Conservation (phyloP, 108 stramenopile genomes). For the Cylindrotheca closterium region DNA sequence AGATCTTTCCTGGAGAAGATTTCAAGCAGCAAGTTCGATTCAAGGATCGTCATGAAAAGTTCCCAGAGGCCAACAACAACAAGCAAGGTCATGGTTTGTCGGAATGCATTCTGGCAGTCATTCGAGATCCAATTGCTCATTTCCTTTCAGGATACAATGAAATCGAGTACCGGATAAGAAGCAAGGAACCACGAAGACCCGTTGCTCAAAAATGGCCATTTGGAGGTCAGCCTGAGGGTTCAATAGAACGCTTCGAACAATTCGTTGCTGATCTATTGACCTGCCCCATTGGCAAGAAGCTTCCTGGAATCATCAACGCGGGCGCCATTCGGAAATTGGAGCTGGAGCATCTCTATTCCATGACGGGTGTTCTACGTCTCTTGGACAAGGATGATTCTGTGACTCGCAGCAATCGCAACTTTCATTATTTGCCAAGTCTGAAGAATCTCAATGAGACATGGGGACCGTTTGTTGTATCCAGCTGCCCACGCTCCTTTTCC, state of each 20-base stretch:
- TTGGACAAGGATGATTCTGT: neutral
- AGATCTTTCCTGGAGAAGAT: no score
- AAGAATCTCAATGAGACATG: slow-evolving; percentile 21
- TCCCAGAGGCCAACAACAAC: no score
- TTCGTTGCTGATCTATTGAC: neutral
- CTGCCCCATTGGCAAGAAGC: slow-evolving; percentile 10
- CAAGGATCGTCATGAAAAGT: no score
- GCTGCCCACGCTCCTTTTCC: slow-evolving; percentile 12
- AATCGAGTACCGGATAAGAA: slow-evolving; percentile 25
- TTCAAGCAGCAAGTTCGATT: no score
- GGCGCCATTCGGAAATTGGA: no score
- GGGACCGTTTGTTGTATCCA: slow-evolving; percentile 17
- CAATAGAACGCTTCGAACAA: neutral
- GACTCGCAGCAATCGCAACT: neutral
- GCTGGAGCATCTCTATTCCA: slow-evolving; percentile 27
- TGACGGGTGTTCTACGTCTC: slow-evolving; percentile 14
- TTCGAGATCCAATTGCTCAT: slow-evolving; percentile 32
- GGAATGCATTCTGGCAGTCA: slow-evolving; percentile 28
- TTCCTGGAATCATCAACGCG: no score
- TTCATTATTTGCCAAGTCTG: slow-evolving; percentile 17
- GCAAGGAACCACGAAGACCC: neutral
- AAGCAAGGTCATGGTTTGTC: no score
- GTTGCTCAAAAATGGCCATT: neutral
- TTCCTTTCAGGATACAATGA: slow-evolving; percentile 45
- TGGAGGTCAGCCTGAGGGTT: neutral